These are phyloP conservation scores for Xylaria sp. DNA, from an alignment of 2,329 filamentous ascomycete genomes.

Conservation along the genomic window DNA sequence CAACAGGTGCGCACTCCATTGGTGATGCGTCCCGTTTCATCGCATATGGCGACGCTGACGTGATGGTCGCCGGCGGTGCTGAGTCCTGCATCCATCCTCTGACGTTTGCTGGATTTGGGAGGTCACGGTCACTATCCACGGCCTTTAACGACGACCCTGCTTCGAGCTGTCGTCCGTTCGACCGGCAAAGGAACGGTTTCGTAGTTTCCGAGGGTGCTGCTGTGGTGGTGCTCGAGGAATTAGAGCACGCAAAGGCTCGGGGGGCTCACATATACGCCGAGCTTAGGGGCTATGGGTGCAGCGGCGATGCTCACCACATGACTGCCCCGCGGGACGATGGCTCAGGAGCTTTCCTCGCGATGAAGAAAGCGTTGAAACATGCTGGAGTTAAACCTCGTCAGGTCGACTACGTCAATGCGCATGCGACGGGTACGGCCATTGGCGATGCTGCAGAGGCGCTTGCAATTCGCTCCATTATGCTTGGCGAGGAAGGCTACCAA, in stretches of 20 bases:
- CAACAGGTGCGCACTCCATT: slow-evolving; percentile 92
- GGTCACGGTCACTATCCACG: slow-evolving; percentile 84
- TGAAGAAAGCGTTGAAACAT: slow-evolving; percentile 80
- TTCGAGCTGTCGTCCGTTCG: slow-evolving; percentile 84
- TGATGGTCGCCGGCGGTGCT: slow-evolving; percentile 95
- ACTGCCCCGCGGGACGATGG: slow-evolving; percentile 87
- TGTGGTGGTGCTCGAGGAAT: slow-evolving; percentile 84
- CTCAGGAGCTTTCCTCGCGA: slow-evolving; percentile 79
- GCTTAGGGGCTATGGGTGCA: slow-evolving; percentile 85
- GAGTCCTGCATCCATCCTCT: slow-evolving; percentile 97
- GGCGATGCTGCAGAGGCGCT: slow-evolving; percentile 88
- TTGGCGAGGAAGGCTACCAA: slow-evolving; percentile 71
- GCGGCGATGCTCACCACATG: slow-evolving; percentile 90
- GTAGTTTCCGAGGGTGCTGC: slow-evolving; percentile 93
- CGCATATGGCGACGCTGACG: slow-evolving; percentile 85
- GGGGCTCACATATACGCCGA: slow-evolving; percentile 88
- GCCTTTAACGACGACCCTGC: slow-evolving; percentile 75
- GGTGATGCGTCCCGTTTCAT: slow-evolving; percentile 95
- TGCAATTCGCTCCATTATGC: slow-evolving; percentile 79
- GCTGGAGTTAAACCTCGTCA: slow-evolving; percentile 70
- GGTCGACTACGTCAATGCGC: slow-evolving; percentile 93
- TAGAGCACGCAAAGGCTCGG: slow-evolving; percentile 82
- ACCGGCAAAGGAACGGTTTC: slow-evolving; percentile 79
- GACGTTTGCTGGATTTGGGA: slow-evolving; percentile 87
- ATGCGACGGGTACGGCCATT: slow-evolving; percentile 85